Evolutionary conservation across 345 rosid species (phyloP).

Genomic region (Brassica carinata): DNA sequence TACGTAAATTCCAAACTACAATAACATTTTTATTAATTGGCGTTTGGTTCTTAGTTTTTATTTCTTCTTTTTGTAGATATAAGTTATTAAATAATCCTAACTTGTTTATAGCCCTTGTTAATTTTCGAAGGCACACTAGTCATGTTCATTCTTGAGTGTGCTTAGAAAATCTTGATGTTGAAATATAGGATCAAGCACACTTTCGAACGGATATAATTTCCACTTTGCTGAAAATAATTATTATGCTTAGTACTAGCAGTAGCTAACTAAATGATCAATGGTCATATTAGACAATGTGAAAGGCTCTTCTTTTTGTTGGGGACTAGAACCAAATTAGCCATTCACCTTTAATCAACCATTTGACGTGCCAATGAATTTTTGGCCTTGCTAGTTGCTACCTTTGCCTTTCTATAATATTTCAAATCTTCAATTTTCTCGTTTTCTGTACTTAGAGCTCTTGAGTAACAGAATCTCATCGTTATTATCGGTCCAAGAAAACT

Average conservation of each 20-base stretch:
- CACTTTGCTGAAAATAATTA: not conserved
- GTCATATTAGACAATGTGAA: constrained; percentile 22
- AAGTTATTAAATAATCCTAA: not conserved
- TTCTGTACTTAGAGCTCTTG: constrained; percentile 17
- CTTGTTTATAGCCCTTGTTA: not conserved
- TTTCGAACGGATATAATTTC: not conserved
- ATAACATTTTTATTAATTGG: not conserved
- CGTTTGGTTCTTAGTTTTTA: not conserved
- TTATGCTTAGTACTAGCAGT: not conserved
- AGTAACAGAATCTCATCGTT: constrained; percentile 31
- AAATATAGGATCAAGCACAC: not conserved
- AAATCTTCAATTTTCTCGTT: constrained; percentile 16
- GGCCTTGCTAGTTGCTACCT: constrained; percentile 12
- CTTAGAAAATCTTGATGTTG: not conserved
- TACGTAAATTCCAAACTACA: not conserved
- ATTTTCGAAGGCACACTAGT: not conserved
- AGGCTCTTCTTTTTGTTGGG: not conserved
- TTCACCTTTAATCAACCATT: constrained; percentile 7
- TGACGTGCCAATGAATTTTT: constrained; percentile 30
- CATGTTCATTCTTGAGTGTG: not conserved
- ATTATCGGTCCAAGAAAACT: constrained; percentile 16
- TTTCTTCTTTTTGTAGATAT: not conserved
- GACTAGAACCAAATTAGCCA: not conserved
- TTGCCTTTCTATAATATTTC: constrained; percentile 30
- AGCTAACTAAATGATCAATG: constrained; percentile 12